Percentiles rank a stretch among this genome's conserved stretches.
These are phyloP conservation scores for Cicer chorassanicum DNA, from an alignment of 306 rosid genomes.

Conservation along the genomic window DNA sequence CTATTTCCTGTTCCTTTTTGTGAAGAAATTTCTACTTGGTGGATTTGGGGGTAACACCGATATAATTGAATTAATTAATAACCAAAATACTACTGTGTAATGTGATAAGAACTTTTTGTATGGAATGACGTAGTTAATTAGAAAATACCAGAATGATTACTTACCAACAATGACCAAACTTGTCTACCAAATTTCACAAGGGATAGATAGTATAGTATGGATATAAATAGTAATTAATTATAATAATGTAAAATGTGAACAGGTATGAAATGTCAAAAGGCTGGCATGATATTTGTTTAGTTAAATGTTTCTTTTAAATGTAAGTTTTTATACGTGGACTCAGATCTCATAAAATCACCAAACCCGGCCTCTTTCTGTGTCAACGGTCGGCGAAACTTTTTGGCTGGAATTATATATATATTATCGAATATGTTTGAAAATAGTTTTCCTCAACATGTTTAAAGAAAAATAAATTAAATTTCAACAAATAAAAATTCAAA, in stretches of 20 bases:
- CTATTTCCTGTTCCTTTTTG: not conserved
- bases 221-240: not conserved
- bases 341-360: not conserved
- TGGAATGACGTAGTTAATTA: slow-evolving; percentile 2
- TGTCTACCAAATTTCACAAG: not conserved
- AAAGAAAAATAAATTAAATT: no score
- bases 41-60: not conserved
- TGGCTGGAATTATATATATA: no score
- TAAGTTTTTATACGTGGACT: not conserved
- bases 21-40: not conserved
- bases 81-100: not conserved
- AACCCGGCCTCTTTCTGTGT: not conserved
- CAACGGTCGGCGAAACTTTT: no score
- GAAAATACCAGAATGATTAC: not conserved
- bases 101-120: slow-evolving; percentile 25
- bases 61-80: not conserved
- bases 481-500: no score
- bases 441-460: no score
- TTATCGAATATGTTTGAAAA: no score
- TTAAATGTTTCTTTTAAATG: not conserved
- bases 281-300: slow-evolving; percentile 5
- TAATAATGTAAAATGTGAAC: slow-evolving; percentile 14
- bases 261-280: not conserved
- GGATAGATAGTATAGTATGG: not conserved
- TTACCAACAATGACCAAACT: not conserved